Evolutionary conservation across 805 yeast species (phyloP).

Genomic region (Naumovozyma baii): DNA sequence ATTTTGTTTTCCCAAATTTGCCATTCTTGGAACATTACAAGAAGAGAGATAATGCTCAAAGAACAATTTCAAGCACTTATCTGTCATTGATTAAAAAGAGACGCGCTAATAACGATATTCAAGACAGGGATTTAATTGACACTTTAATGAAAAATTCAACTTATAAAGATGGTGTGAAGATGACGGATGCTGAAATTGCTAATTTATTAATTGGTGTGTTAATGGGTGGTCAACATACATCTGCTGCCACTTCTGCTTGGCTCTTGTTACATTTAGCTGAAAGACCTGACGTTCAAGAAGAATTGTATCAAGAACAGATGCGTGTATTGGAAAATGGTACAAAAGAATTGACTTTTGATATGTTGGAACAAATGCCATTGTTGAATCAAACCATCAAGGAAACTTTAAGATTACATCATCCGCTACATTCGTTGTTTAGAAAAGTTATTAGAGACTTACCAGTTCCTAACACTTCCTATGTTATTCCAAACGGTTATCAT

Average conservation of each 20-base stretch:
- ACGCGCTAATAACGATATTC: conserved; percentile 65
- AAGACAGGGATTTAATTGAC: conserved; percentile 83
- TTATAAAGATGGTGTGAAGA: conserved; percentile 85
- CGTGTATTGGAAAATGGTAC: conserved; percentile 47
- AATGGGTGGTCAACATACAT: conserved; percentile 99
- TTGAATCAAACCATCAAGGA: conserved; percentile 81
- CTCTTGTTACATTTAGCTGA: conserved; percentile 82
- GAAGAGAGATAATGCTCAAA: conserved; percentile 82
- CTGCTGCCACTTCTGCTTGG: conserved; percentile 96
- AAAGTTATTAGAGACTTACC: conserved; percentile 70
- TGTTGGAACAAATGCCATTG: conserved; percentile 69
- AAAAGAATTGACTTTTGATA: conserved; percentile 67
- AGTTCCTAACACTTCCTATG: conserved; percentile 68
- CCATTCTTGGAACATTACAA: conserved; percentile 72
- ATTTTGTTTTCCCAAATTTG: conserved; percentile 89
- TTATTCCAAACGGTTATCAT: conserved; percentile 82
- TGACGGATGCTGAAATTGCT: conserved; percentile 94
- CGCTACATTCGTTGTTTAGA: conserved; percentile 92
- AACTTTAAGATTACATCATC: conserved; percentile 91
- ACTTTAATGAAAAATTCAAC: conserved; percentile 71
- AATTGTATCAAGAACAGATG: conserved; percentile 65
- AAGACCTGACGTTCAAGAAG: conserved; percentile 75
- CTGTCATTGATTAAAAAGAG: conserved; percentile 67
- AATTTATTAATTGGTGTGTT: conserved; percentile 87
- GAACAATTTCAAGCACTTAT: conserved; percentile 69